Base-by-base conservation (phyloP, 495 filamentous ascomycete genomes). In the Tuber calosporum region DNA sequence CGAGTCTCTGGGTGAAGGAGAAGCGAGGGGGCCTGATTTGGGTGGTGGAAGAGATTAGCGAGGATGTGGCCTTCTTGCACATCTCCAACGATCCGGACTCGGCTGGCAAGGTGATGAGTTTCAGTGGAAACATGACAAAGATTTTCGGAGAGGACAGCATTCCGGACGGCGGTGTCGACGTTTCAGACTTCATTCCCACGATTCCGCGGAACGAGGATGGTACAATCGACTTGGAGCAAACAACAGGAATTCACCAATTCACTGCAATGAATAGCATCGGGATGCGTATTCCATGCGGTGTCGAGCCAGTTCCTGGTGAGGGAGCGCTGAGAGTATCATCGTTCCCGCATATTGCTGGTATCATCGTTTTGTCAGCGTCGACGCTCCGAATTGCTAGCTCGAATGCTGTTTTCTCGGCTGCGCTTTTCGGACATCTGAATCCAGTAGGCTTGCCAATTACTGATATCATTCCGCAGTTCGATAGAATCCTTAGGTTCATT, bases 1-100 rank as follows among this genome's bases (percentile, higher is more conserved):
- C 95, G 45, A 97, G 93, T 81, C 84, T 99, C 41, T 99, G 95
- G 95, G 95, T 98, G 0, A 98, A 97, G 84, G 95, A 99, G 82
- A 99, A 99, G 82, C 87, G 88, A 66, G 92, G 93, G 67, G 93
- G 94, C 9, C 82, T 99, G 68, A 97, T 99, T 70, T 99, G 95
- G 95, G 95, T 99, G 22, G 81, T 99, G 6, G 95, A 99, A 83
- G 95, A 99, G 82, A 97, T 99, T 70, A 92, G 92, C 71, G 95
- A 99, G 84, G 93, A 99, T 81, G 89, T 94, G 45, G 93, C 91
- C 39, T 86, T 86, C 72, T 78, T 99, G 13, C 74, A 82, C 48
- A 74, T 78, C 38, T 73, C 71, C 7, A 69, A 74, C 43, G 76
- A 72, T n/a, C 69, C 75, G 58, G 75, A 75, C 34, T 68, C 70